These are phyloP conservation scores for Rhodocollybia butyracea DNA, from an alignment of 768 basidiomycete genomes.

Conservation along the genomic window DNA sequence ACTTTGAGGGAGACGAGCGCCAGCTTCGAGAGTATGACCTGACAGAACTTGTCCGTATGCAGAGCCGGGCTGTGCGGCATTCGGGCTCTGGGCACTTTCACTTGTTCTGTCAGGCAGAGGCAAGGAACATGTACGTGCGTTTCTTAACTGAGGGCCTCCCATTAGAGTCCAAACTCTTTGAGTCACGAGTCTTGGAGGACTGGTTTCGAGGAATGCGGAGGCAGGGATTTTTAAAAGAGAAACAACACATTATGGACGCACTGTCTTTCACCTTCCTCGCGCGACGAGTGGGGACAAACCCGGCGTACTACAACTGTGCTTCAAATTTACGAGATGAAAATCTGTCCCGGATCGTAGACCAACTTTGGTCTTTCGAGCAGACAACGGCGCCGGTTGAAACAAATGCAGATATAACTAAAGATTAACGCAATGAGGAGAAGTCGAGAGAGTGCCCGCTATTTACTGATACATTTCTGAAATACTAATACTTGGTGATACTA, in stretches of 20 bases:
- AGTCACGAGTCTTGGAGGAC: constrained; percentile 40
- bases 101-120: constrained; percentile 88
- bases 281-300: constrained; percentile 70
- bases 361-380: constrained; percentile 14
- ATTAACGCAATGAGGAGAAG: too few species aligned
- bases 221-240: constrained; percentile 38
- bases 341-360: constrained; percentile 71
- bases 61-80: constrained; percentile 76
- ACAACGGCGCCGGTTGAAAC: neutral
- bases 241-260: constrained; percentile 70
- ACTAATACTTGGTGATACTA: too few species aligned
- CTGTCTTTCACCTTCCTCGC: constrained; percentile 82
- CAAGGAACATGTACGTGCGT: constrained; percentile 73
- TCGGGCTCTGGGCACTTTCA: constrained; percentile 64
- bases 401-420: neutral
- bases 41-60: constrained; percentile 87
- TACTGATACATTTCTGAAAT: too few species aligned
- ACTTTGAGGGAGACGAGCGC: constrained; percentile 48
- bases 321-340: constrained; percentile 44
- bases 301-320: constrained; percentile 74
- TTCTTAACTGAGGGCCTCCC: constrained; percentile 89
- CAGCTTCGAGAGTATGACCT: constrained; percentile 79
- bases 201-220: constrained; percentile 45
- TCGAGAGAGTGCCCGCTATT: too few species aligned
- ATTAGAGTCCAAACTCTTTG: constrained; percentile 75